Percentiles rank a stretch among this genome's conserved stretches.
Conservation (phyloP, 2,329 filamentous ascomycete species). For the Exophiala sp. region DNA sequence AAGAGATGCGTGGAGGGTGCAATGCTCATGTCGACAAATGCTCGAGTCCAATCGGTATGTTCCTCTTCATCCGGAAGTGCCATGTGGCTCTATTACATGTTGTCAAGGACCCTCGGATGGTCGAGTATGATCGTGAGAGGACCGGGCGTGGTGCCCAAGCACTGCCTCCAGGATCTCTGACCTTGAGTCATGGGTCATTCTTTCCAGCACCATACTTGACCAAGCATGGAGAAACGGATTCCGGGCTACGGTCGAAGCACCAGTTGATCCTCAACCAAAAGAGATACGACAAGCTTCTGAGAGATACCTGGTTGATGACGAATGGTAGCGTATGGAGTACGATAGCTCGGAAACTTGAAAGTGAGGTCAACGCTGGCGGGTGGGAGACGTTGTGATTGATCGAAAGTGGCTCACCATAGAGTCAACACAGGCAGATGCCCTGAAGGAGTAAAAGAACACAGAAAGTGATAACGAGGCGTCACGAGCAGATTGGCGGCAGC, state of each 20-base stretch:
- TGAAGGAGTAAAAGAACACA: not conserved
- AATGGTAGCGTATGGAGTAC: constrained; percentile 80
- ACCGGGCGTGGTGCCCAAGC: constrained; percentile 6
- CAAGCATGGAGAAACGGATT: constrained; percentile 89
- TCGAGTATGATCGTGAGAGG: constrained; percentile 11
- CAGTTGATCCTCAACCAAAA: constrained; percentile 91
- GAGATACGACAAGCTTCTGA: constrained; percentile 80
- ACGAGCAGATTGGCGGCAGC: too few species aligned
- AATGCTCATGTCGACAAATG: constrained; percentile 76
- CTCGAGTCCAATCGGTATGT: constrained; percentile 59
- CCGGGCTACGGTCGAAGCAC: constrained; percentile 78
- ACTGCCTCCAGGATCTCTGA: constrained; percentile 8
- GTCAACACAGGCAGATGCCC: not conserved
- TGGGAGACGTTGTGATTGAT: constrained; percentile 66
- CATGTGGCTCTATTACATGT: constrained; percentile 77
- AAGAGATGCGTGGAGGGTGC: constrained; percentile 69
- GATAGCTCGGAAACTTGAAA: constrained; percentile 83
- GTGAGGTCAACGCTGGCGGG: constrained; percentile 92
- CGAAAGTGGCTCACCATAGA: not conserved
- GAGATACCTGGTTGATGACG: constrained; percentile 67
- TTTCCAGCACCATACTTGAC: constrained; percentile 88
- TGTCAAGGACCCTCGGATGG: constrained; percentile 19
- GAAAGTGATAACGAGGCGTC: too few species aligned
- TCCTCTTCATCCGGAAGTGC: constrained; percentile 95
- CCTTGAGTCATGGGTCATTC: constrained; percentile 61